Percentiles rank a stretch among this genome's conserved stretches.
Evolutionary conservation across 495 filamentous ascomycete genomes (phyloP).

Genomic region (Tuber brumale): DNA sequence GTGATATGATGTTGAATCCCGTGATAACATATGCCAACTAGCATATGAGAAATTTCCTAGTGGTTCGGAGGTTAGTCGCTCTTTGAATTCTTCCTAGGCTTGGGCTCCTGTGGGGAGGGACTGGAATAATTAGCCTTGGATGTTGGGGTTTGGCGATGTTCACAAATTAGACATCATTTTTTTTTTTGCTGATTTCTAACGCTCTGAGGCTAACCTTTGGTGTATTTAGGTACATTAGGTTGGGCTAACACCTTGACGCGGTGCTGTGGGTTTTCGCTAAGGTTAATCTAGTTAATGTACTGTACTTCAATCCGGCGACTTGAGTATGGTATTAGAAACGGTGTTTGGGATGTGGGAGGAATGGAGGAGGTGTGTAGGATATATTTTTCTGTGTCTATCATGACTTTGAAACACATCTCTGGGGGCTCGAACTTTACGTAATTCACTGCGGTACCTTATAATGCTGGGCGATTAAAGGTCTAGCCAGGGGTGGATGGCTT

Average conservation of each 20-base stretch:
- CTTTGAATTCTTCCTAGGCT: too few species aligned
- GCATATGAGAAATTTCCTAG: too few species aligned
- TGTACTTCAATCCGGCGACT: too few species aligned
- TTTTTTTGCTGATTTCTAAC: neutral
- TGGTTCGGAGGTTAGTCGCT: too few species aligned
- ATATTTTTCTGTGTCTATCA: neutral
- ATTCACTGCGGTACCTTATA: neutral
- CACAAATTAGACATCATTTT: neutral
- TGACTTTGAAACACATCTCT: neutral
- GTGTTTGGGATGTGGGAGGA: neutral
- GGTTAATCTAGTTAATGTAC: neutral
- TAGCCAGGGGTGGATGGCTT: too few species aligned
- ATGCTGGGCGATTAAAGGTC: too few species aligned
- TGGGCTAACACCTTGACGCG: neutral
- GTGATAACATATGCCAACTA: too few species aligned
- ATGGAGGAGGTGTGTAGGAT: neutral
- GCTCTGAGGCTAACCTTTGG: neutral
- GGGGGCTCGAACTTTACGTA: neutral
- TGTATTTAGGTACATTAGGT: neutral
- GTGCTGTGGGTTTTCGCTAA: neutral
- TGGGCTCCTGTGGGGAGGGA: too few species aligned
- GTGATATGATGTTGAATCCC: too few species aligned
- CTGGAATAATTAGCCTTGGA: neutral
- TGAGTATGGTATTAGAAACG: neutral
- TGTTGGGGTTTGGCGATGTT: neutral